Evolutionary conservation across 129 eudicot genomes (phyloP).

Genomic region (Glebionis coronaria): DNA sequence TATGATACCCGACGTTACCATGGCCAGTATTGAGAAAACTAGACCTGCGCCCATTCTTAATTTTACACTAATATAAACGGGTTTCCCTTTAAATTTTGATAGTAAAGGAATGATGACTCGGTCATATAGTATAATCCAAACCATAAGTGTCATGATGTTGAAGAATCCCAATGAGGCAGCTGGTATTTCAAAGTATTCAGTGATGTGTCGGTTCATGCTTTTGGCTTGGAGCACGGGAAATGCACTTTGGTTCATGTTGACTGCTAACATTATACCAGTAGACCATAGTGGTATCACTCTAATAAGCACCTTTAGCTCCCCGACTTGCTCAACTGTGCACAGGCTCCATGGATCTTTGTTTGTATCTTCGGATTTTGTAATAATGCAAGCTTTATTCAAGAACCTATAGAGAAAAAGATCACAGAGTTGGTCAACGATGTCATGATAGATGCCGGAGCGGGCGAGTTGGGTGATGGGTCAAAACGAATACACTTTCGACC

Average conservation of each 20-base stretch:
- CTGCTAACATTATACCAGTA: too few relatives aligned
- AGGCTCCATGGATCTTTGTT: slow-evolving; percentile 29
- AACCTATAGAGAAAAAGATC: slow-evolving; percentile 44
- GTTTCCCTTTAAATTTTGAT: slow-evolving; percentile 50
- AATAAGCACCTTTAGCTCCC: slow-evolving; percentile 72
- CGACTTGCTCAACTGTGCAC: slow-evolving; percentile 75
- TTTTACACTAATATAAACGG: slow-evolving; percentile 48
- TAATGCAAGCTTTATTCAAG: slow-evolving; percentile 77
- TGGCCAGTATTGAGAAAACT: slow-evolving; percentile 36
- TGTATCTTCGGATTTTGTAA: slow-evolving; percentile 37
- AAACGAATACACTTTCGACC: too few relatives aligned
- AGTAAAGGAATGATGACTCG: slow-evolving; percentile 64
- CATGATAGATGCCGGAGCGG: too few relatives aligned
- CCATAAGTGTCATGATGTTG: slow-evolving; percentile 38
- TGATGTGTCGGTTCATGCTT: slow-evolving; percentile 81
- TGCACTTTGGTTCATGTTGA: slow-evolving; percentile 49
- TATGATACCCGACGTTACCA: slow-evolving; percentile 52
- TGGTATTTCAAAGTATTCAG: too few relatives aligned
- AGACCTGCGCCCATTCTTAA: slow-evolving; percentile 78
- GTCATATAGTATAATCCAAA: slow-evolving; percentile 74
- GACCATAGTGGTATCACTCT: slow-evolving; percentile 72
- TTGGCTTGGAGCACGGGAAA: slow-evolving; percentile 60
- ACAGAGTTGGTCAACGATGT: too few relatives aligned
- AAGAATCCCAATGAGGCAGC: slow-evolving; percentile 69
- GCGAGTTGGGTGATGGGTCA: too few relatives aligned